Evolutionary conservation across 2,329 filamentous ascomycete genomes (phyloP), one percentile per base, ranked within the genome.

Genomic region (Hypoxylon sp.): DNA sequence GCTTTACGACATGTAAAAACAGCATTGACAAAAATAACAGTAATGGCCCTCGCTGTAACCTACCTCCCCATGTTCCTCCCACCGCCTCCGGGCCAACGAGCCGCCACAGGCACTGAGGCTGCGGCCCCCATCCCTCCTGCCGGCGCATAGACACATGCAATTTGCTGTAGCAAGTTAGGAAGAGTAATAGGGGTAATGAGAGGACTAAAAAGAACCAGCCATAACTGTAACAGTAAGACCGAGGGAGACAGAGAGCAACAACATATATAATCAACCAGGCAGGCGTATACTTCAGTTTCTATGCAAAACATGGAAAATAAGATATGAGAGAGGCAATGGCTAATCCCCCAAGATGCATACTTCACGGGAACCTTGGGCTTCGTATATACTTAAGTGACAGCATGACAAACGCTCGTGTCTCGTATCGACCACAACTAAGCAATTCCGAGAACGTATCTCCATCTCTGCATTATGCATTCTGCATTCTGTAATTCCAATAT

Each of bases 1-100:
- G 5, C n/a, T n/a, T 20, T 33, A 10, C 11, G 11, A n/a, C 22
- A 44, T 2, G 11, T 5, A 1, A 10, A 2, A 42, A 27, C 8
- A 53, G 3, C 2, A 22, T 20, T 46, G 40, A 50, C 27, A 11
- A 31, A 48, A 48, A 53, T 11, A 61, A 67, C 68, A 91, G 89
- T 89, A 66, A 87, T 91, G 85, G 85, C 89, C 42, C 83, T 91
- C 54, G 81, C 77, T 67, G 82, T 86, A 33, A 84, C 82, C 57
- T 87, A 87, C 69, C 79, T 86, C 59, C 84, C 84, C 22, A 78
- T 87, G 56, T 86, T 87, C 77, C 76, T 87, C 58, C 85, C 84
- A 2, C 83, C 82, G 8, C 71, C 76, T 60, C 77, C 71, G 37
- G 76, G 74, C 49, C 77, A 73, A n/a, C 62, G 64, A 25, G 64